These are phyloP conservation scores for Fraxinus floribunda DNA, from an alignment of 305 asterid genomes.

Conservation along the genomic window DNA sequence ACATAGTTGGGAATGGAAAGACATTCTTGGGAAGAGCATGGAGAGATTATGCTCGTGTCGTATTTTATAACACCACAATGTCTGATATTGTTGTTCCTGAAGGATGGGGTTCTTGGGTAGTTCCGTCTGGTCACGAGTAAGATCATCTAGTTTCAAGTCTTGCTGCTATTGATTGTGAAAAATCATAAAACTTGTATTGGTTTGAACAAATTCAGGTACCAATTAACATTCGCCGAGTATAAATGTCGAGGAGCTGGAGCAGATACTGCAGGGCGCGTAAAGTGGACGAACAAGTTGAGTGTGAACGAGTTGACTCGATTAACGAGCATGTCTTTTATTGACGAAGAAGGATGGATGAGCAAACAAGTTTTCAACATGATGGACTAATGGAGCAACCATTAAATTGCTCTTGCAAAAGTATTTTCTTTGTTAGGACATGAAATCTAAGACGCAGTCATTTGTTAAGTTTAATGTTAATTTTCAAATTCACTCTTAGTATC, in stretches of 20 bases:
- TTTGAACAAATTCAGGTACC: conserved; percentile 30
- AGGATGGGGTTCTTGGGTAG: conserved; percentile 66
- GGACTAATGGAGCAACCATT: neutral
- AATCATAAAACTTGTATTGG: neutral
- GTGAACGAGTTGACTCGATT: conserved; percentile 20
- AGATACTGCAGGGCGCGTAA: conserved; percentile 42
- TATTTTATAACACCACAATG: conserved; percentile 53
- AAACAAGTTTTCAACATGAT: conserved; percentile 22
- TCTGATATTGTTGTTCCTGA: conserved; percentile 40
- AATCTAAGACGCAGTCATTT: neutral
- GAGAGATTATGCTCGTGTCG: conserved; percentile 64
- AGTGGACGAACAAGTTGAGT: conserved; percentile 51
- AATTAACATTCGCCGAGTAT: conserved; percentile 55
- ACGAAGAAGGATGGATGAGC: conserved; percentile 60
- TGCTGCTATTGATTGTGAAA: neutral
- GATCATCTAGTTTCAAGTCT: conserved; percentile 9
- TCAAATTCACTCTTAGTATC: neutral
- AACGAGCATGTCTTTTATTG: conserved; percentile 48
- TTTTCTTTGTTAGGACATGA: neutral
- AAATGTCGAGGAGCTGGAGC: conserved; percentile 62
- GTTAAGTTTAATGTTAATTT: neutral
- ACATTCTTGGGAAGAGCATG: conserved; percentile 73
- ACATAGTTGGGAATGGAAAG: conserved; percentile 45
- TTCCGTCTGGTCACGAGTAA: conserved; percentile 45
- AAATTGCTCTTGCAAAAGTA: neutral